phyloP scores from a whole-genome alignment of 257 asterid genomes.

The Solanum paucissectum region DNA sequence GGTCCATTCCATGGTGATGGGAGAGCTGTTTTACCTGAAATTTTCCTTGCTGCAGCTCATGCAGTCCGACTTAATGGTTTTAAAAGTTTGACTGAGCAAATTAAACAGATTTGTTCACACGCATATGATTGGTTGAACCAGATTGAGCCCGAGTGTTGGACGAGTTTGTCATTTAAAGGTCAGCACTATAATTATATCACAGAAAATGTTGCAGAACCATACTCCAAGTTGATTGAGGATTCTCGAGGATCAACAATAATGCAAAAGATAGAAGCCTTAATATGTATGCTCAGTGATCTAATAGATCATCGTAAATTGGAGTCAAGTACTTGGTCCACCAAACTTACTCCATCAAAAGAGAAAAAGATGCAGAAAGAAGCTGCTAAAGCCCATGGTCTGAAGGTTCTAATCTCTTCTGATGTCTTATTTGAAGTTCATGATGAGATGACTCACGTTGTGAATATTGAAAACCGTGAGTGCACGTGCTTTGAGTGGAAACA shows the following conservation, averaged over 20 bases:
- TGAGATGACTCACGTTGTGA: constrained; percentile 65
- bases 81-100: constrained; percentile 51
- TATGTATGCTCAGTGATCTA: constrained; percentile 37
- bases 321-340: constrained; percentile 42
- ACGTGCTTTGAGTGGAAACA: constrained; percentile 75
- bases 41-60: constrained; percentile 62
- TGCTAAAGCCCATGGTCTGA: constrained; percentile 39
- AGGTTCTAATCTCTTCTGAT: constrained; percentile 69
- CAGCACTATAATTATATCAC: constrained; percentile 52
- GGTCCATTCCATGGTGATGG: constrained; percentile 85
- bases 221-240: constrained; percentile 52
- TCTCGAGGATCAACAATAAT: constrained; percentile 56
- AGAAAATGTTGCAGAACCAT: constrained; percentile 58
- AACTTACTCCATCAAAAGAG: constrained; percentile 70
- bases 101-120: constrained; percentile 45
- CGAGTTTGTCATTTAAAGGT: constrained; percentile 51
- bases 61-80: constrained; percentile 47
- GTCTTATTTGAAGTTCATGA: constrained; percentile 79
- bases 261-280: constrained; percentile 73
- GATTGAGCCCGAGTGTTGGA: constrained; percentile 64
- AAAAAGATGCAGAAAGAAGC: constrained; percentile 41
- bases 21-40: constrained; percentile 60
- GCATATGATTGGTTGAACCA: constrained; percentile 66
- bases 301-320: constrained; percentile 37
- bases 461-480: constrained; percentile 58